Conservation (phyloP, 352 stramenopile species). For the Saprolegnia diclina region DNA sequence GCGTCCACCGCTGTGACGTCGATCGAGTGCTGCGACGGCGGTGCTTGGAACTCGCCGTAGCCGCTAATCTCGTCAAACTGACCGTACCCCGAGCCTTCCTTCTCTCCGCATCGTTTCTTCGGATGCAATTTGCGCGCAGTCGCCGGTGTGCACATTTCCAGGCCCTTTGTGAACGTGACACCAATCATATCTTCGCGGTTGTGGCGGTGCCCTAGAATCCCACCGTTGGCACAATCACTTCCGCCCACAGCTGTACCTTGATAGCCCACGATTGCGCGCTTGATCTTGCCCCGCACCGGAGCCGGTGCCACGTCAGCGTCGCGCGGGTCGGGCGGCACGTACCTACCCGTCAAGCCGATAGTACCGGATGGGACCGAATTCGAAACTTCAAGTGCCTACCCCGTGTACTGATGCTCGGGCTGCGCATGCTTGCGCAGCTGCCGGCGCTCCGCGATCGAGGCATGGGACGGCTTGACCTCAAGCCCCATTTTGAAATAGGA, state of each 20-base stretch:
- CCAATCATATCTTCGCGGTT: slow-evolving; percentile 53
- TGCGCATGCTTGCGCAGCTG: slow-evolving; percentile 61
- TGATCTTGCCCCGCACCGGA: slow-evolving; percentile 25
- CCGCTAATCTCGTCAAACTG: slow-evolving; percentile 13
- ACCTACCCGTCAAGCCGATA: slow-evolving; percentile 4
- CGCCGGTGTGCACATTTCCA: slow-evolving; percentile 28
- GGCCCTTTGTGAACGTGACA: slow-evolving; percentile 59
- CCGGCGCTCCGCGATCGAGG: slow-evolving; percentile 48
- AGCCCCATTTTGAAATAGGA: not conserved
- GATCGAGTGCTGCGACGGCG: not conserved
- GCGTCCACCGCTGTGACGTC: not conserved
- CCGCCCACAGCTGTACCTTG: slow-evolving; percentile 8
- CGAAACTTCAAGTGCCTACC: not conserved
- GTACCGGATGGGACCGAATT: too few relatives aligned
- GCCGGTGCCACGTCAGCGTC: not conserved
- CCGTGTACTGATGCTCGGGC: slow-evolving; percentile 65
- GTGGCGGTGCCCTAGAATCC: slow-evolving; percentile 50
- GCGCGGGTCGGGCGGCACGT: slow-evolving; percentile 21
- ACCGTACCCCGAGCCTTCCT: slow-evolving; percentile 10
- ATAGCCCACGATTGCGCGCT: slow-evolving; percentile 32
- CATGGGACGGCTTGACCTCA: slow-evolving; percentile 29
- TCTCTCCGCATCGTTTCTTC: not conserved
- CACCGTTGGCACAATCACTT: too few relatives aligned
- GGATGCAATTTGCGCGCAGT: not conserved
- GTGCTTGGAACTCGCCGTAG: slow-evolving; percentile 22